These are phyloP conservation scores for Juglanconis juglandina DNA, from an alignment of 2,329 filamentous ascomycete genomes.

Conservation along the genomic window DNA sequence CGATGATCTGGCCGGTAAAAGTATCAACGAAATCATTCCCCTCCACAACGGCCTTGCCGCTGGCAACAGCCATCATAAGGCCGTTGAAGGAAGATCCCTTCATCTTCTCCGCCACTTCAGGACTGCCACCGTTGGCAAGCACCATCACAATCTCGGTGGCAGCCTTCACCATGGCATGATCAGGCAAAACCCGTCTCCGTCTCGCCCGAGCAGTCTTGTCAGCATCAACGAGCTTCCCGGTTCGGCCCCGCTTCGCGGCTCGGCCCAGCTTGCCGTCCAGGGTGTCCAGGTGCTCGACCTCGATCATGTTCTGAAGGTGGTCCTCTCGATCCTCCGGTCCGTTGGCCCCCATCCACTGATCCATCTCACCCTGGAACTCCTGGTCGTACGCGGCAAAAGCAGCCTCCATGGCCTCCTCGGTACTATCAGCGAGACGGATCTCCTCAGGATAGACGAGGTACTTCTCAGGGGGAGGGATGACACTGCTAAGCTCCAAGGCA, in stretches of 20 bases:
- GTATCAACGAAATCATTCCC: conserved; percentile 62
- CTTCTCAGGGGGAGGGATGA: neutral
- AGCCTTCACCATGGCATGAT: conserved; percentile 68
- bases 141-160: conserved; percentile 68
- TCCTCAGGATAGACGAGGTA: conserved; percentile 16
- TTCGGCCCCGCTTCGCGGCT: neutral
- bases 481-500: neutral
- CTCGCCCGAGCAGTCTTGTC: neutral
- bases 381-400: conserved; percentile 28
- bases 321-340: conserved; percentile 24
- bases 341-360: conserved; percentile 30
- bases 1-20: conserved; percentile 10
- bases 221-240: neutral
- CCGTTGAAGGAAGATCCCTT: conserved; percentile 72
- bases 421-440: conserved; percentile 14
- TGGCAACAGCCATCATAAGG: conserved; percentile 72
- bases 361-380: conserved; percentile 26
- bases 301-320: conserved; percentile 20
- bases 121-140: conserved; percentile 58
- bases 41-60: conserved; percentile 68
- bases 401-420: conserved; percentile 25
- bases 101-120: conserved; percentile 60
- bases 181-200: conserved; percentile 20
- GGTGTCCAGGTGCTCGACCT: conserved; percentile 5
- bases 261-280: conserved; percentile 16